Percentiles rank a stretch among this genome's conserved stretches.
Conservation (phyloP, 2,329 filamentous ascomycete genomes). For the Pyrenochaeta sp. region DNA sequence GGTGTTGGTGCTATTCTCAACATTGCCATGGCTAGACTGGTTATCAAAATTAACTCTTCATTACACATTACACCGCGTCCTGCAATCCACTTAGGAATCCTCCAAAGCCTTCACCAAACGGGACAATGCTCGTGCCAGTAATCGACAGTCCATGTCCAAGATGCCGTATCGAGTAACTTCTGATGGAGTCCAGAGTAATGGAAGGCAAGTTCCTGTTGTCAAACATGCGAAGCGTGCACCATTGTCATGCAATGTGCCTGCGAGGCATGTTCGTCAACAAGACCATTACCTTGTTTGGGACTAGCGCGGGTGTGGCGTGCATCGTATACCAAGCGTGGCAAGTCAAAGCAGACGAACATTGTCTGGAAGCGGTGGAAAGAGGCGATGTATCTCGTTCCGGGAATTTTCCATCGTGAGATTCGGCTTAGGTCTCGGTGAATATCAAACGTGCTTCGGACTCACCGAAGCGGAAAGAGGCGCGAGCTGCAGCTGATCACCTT, state of each 20-base stretch:
- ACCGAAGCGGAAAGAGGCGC: too few relatives aligned
- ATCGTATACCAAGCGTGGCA: background rate
- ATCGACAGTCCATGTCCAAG: constrained; percentile 19
- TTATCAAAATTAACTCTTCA: background rate
- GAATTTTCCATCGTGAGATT: background rate
- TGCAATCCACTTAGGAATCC: constrained; percentile 5
- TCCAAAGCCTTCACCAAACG: constrained; percentile 12
- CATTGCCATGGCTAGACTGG: too few relatives aligned
- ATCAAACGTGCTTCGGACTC: too few relatives aligned
- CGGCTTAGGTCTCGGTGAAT: background rate
- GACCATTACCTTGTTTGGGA: constrained; percentile 1
- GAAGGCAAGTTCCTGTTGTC: constrained; percentile 3
- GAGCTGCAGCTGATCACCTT: too few relatives aligned
- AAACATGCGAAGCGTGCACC: constrained; percentile 2
- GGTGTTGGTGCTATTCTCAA: too few relatives aligned
- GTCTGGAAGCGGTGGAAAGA: background rate
- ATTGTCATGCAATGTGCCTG: constrained; percentile 1
- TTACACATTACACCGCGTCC: background rate
- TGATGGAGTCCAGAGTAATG: background rate
- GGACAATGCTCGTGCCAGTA: constrained; percentile 30
- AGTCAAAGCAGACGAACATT: background rate
- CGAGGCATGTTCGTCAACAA: background rate
- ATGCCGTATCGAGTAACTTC: constrained; percentile 19
- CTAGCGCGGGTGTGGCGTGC: constrained; percentile 1
- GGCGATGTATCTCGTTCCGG: background rate